phyloP scores from a whole-genome alignment of 129 eudicot species.

The Tanacetum coccineum region DNA sequence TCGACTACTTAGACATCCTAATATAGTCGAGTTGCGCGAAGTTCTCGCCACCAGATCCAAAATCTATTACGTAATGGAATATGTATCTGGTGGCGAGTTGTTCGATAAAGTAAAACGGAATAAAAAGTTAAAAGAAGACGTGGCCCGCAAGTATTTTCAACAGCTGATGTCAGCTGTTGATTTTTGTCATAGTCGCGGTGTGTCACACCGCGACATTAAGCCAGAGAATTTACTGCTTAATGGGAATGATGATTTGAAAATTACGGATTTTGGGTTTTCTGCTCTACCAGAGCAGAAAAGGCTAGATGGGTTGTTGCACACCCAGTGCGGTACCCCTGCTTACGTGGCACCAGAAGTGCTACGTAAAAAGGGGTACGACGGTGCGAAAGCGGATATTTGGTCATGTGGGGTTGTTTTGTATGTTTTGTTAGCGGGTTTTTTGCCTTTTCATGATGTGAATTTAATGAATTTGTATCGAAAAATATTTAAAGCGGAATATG shows the following conservation, averaged over 20 bases:
- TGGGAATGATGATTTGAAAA: constrained; percentile 35
- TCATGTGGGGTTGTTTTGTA: constrained; percentile 44
- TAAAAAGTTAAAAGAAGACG: constrained; percentile 36
- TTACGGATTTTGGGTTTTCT: constrained; percentile 52
- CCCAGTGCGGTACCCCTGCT: constrained; percentile 41
- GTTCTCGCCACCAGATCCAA: constrained; percentile 51
- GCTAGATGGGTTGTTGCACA: constrained; percentile 31
- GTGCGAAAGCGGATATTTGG: constrained; percentile 37
- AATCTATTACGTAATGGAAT: constrained; percentile 51
- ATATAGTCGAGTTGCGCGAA: constrained; percentile 45
- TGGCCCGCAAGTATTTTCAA: constrained; percentile 45
- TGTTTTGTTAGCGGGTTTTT: constrained; percentile 30
- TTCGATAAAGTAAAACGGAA: constrained; percentile 38
- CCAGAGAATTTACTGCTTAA: constrained; percentile 43
- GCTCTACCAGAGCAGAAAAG: constrained; percentile 36
- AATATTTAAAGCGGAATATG: constrained; percentile 35
- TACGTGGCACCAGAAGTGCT: constrained; percentile 41
- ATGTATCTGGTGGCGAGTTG: constrained; percentile 41
- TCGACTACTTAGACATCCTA: constrained; percentile 48
- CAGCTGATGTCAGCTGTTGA: constrained; percentile 44
- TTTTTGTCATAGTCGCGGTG: constrained; percentile 46
- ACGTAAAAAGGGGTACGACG: constrained; percentile 32
- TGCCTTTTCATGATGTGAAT: constrained; percentile 38
- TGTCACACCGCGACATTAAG: constrained; percentile 43
- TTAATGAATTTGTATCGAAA: constrained; percentile 30